These are phyloP conservation scores for Smallanthus sonchifolius DNA, from an alignment of 129 eudicot species.

Conservation along the genomic window DNA sequence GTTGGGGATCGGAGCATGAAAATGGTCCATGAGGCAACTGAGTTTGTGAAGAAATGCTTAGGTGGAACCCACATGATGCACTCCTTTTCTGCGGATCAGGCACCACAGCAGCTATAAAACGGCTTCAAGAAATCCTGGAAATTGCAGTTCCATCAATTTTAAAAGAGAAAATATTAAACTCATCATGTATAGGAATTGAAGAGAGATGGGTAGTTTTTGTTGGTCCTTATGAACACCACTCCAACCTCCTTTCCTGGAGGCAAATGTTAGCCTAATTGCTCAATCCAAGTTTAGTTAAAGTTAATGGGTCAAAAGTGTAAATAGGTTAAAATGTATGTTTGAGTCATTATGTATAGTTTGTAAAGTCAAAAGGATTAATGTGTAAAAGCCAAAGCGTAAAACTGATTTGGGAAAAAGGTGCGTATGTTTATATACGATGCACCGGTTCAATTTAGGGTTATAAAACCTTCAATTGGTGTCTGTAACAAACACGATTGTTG, in stretches of 20 bases:
- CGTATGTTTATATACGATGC: too few relatives aligned
- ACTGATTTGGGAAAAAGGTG: too few relatives aligned
- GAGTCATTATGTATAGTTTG: too few relatives aligned
- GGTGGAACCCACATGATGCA: conserved; percentile 62
- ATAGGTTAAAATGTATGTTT: too few relatives aligned
- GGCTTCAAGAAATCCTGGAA: conserved; percentile 85
- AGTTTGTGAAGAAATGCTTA: conserved; percentile 58
- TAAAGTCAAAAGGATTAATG: too few relatives aligned
- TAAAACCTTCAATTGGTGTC: too few relatives aligned
- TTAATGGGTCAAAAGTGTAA: too few relatives aligned
- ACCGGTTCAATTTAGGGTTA: too few relatives aligned
- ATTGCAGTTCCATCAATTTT: conserved; percentile 48
- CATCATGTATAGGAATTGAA: conserved; percentile 21
- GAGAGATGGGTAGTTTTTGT: conserved; percentile 93
- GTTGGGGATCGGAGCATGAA: conserved; percentile 59
- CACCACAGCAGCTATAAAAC: conserved; percentile 69
- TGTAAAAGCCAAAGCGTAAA: too few relatives aligned
- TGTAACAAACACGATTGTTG: too few relatives aligned
- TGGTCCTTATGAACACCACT: conserved; percentile 89
- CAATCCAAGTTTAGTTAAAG: too few relatives aligned
- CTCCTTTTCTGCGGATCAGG: conserved; percentile 80
- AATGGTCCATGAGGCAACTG: conserved; percentile 46
- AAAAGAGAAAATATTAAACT: conserved; percentile 38
- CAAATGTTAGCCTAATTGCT: too few relatives aligned
- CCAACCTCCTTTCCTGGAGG: conserved; percentile 79